phyloP scores from a whole-genome alignment of 2,329 filamentous ascomycete genomes.

The Orbilia quercus region DNA sequence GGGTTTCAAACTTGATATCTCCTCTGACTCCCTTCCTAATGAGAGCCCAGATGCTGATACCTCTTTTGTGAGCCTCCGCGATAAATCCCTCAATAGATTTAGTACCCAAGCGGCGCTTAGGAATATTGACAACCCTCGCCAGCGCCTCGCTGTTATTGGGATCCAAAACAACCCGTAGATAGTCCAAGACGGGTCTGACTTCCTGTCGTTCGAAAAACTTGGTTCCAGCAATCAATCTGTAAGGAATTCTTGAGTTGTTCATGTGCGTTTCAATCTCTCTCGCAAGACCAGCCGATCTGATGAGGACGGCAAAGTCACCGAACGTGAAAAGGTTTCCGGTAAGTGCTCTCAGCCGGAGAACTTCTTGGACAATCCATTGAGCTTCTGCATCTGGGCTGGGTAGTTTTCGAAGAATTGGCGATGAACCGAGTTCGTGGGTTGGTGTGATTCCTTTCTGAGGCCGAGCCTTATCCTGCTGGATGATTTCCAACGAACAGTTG shows the following conservation, averaged over 20 bases:
- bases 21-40: slow-evolving; percentile 69
- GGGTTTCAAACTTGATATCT: slow-evolving; percentile 67
- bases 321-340: slow-evolving; percentile 78
- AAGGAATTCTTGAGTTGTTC: slow-evolving; percentile 82
- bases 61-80: slow-evolving; percentile 78
- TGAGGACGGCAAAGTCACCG: slow-evolving; percentile 84
- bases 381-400: slow-evolving; percentile 78
- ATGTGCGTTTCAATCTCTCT: slow-evolving; percentile 85
- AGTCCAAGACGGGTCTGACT: slow-evolving; percentile 87
- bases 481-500: slow-evolving; percentile 81
- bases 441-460: slow-evolving; percentile 83
- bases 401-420: slow-evolving; percentile 82
- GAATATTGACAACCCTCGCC: slow-evolving; percentile 83
- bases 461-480: slow-evolving; percentile 85
- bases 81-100: slow-evolving; percentile 78
- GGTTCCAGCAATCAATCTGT: slow-evolving; percentile 89
- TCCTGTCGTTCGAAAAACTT: slow-evolving; percentile 93
- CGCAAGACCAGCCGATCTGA: slow-evolving; percentile 86
- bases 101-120: slow-evolving; percentile 82
- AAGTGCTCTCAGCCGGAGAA: slow-evolving; percentile 76
- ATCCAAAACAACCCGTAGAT: slow-evolving; percentile 84
- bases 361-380: slow-evolving; percentile 87
- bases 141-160: slow-evolving; percentile 89
- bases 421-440: slow-evolving; percentile 81
- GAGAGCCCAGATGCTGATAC: slow-evolving; percentile 78